phyloP scores from a whole-genome alignment of 306 rosid genomes.

The Castanospermum australe region DNA sequence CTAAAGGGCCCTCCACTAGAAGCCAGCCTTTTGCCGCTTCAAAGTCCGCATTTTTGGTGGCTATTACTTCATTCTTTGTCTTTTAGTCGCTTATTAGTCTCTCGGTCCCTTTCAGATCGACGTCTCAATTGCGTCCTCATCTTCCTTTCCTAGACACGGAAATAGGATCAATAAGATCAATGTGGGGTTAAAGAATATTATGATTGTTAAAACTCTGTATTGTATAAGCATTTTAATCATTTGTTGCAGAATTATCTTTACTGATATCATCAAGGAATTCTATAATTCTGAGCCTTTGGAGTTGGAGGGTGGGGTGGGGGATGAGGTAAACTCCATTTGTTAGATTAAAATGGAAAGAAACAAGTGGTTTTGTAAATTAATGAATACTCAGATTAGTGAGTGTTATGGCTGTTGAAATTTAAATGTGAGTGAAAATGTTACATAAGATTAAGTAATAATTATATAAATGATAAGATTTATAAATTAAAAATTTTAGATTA shows the following conservation, averaged over 20 bases:
- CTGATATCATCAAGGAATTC: background rate
- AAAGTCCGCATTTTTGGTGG: conserved; percentile 25
- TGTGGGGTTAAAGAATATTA: no score
- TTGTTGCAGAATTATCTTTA: conserved; percentile 25
- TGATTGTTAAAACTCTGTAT: no score
- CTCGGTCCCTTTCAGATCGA: no score
- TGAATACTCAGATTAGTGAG: conserved; percentile 29
- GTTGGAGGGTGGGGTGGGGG: conserved; percentile 14
- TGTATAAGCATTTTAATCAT: conserved; percentile 39
- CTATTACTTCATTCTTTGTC: conserved; percentile 30
- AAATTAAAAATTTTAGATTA: no score
- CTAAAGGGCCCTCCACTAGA: conserved; percentile 38
- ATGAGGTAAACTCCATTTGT: no score
- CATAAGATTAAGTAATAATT: no score
- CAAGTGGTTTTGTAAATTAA: background rate
- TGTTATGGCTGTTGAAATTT: background rate
- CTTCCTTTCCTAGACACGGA: no score
- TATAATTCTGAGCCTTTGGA: conserved; percentile 19
- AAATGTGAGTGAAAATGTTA: no score
- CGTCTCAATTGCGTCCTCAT: no score
- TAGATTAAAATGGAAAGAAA: background rate
- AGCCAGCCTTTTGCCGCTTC: background rate
- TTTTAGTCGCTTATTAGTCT: conserved; percentile 24
- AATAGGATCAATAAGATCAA: no score
- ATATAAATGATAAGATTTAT: no score